These are phyloP conservation scores for Sporobolomyces phaffii DNA, from an alignment of 768 basidiomycete species.

Conservation along the genomic window DNA sequence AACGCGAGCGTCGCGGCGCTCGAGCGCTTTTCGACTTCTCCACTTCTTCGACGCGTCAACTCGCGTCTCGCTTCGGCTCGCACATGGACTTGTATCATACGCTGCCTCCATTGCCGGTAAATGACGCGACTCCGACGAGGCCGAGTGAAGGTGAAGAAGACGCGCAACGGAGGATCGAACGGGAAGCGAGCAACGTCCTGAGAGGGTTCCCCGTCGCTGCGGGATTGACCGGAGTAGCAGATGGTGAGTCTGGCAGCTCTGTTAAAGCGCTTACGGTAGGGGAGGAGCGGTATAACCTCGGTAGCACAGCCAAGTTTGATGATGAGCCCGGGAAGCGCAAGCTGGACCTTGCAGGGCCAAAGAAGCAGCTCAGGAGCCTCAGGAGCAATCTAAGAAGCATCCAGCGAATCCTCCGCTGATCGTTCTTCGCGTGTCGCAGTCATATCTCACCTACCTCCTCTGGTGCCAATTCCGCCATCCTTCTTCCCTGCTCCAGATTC, in stretches of 20 bases:
- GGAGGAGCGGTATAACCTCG: not conserved
- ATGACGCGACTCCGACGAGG: not conserved
- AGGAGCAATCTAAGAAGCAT: not conserved
- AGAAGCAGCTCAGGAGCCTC: not conserved
- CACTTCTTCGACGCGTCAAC: too few relatives aligned
- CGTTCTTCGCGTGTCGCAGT: constrained; percentile 4
- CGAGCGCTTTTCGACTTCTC: too few relatives aligned
- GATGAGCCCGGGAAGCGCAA: too few relatives aligned
- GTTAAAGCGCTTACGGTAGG: not conserved
- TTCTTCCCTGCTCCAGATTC: constrained; percentile 15
- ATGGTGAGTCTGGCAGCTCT: constrained; percentile 8
- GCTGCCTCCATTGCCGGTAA: too few relatives aligned
- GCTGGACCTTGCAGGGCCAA: too few relatives aligned
- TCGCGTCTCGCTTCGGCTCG: too few relatives aligned
- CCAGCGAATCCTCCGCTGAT: too few relatives aligned
- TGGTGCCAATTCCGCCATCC: constrained; percentile 10
- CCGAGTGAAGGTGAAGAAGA: not conserved
- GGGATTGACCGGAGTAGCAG: constrained; percentile 7
- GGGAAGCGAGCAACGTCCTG: constrained; percentile 38
- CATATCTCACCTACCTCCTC: constrained; percentile 19
- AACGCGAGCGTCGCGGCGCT: too few relatives aligned
- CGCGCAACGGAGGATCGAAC: not conserved
- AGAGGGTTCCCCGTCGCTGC: constrained; percentile 31
- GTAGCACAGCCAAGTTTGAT: not conserved
- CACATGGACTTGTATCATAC: too few relatives aligned